These are phyloP conservation scores for Xylariomycetidae sp. DNA, from an alignment of 2,329 filamentous ascomycete genomes.

Conservation along the genomic window DNA sequence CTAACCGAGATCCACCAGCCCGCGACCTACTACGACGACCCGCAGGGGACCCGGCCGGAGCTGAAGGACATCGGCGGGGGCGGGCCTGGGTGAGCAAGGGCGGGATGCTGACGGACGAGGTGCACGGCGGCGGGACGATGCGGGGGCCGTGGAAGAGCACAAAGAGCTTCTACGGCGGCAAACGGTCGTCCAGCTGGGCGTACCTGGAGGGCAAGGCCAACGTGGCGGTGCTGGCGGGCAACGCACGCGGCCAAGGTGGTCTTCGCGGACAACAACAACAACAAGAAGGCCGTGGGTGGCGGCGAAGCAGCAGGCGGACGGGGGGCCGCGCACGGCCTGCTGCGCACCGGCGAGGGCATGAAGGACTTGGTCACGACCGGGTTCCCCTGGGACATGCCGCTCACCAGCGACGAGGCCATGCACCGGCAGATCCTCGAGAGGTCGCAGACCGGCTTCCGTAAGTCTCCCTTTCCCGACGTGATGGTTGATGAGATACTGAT, in stretches of 20 bases:
- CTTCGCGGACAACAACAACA: conserved; percentile 35
- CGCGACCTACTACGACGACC: conserved; percentile 53
- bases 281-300: no score
- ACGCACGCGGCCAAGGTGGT: conserved; percentile 47
- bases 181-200: conserved; percentile 44
- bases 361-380: conserved; percentile 45
- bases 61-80: conserved; percentile 44
- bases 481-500: not conserved
- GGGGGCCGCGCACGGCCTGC: conserved; percentile 51
- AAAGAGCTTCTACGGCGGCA: conserved; percentile 52
- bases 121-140: conserved; percentile 52
- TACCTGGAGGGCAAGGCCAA: conserved; percentile 49
- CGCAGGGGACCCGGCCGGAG: conserved; percentile 35
- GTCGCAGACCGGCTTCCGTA: conserved; percentile 50
- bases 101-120: conserved; percentile 43
- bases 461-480: not conserved
- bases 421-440: conserved; percentile 49
- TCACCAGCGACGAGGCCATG: conserved; percentile 50
- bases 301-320: no score
- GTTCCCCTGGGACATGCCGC: conserved; percentile 57
- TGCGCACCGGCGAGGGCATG: conserved; percentile 51
- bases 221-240: conserved; percentile 42
- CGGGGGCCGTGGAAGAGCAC: conserved; percentile 46
- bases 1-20: conserved; percentile 19
- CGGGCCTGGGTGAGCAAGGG: conserved; percentile 52